Evolutionary conservation across 2,329 filamentous ascomycete species (phyloP).

Genomic region (Penicillium sp.): DNA sequence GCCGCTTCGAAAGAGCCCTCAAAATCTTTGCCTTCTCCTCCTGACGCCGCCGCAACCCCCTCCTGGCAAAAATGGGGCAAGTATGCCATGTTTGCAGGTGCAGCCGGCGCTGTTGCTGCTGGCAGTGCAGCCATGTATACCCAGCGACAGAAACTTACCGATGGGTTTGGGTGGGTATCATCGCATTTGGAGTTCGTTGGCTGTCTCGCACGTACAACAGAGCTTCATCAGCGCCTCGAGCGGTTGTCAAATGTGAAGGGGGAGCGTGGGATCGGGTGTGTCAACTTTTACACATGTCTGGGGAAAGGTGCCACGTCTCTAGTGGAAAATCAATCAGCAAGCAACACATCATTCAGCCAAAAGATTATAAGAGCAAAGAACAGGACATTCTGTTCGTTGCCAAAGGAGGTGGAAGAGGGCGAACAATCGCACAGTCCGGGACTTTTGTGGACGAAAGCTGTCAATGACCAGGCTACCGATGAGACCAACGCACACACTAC

Average conservation of each 20-base stretch:
- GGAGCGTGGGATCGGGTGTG: constrained; percentile 73
- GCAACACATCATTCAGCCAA: constrained; percentile 35
- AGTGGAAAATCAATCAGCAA: constrained; percentile 25
- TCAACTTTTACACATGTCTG: constrained; percentile 84
- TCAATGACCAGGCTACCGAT: constrained; percentile 78
- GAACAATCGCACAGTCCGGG: constrained; percentile 22
- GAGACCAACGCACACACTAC: constrained; percentile 76
- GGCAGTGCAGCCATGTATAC: constrained; percentile 83
- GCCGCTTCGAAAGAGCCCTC: constrained; percentile 13
- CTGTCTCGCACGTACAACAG: constrained; percentile 80
- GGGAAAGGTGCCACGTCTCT: constrained; percentile 63
- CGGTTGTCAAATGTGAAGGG: constrained; percentile 65
- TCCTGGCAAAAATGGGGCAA: constrained; percentile 81
- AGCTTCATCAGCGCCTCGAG: constrained; percentile 73
- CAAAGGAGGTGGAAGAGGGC: constrained; percentile 52
- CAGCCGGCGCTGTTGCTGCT: constrained; percentile 74
- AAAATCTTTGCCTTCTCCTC: constrained; percentile 30
- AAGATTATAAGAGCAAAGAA: constrained; percentile 54
- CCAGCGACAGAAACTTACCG: constrained; percentile 76
- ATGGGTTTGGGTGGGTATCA: constrained; percentile 78
- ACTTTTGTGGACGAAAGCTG: constrained; percentile 66
- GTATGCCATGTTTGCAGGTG: constrained; percentile 82
- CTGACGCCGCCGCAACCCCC: constrained; percentile 50
- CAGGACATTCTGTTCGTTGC: constrained; percentile 87
- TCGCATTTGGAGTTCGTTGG: constrained; percentile 94